phyloP scores from a whole-genome alignment of 768 basidiomycete species.

The Paxillus rubicundulus region DNA sequence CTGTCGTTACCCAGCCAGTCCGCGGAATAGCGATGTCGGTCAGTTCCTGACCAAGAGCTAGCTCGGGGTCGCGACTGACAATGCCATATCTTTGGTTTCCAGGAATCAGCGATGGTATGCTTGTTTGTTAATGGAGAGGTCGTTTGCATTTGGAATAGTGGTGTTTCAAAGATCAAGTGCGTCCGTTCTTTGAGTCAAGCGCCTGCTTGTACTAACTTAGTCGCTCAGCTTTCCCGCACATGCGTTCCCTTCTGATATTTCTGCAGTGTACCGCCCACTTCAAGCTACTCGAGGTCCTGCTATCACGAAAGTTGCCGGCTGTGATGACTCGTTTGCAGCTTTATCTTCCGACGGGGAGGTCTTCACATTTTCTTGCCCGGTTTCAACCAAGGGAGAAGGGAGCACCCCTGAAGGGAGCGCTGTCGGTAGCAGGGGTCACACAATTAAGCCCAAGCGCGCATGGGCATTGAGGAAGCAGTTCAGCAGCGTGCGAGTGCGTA shows the following conservation, averaged over 20 bases:
- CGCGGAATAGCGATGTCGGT: conserved; percentile 74
- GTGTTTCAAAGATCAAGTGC: conserved; percentile 71
- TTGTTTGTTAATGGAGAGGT: conserved; percentile 81
- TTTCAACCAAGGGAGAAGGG: conserved; percentile 31
- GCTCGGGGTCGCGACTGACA: not conserved
- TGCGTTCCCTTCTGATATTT: conserved; percentile 71
- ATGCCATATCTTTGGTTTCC: not conserved
- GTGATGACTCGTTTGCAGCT: conserved; percentile 79
- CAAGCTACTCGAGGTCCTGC: conserved; percentile 66
- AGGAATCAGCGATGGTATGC: conserved; percentile 84
- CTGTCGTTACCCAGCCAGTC: conserved; percentile 70
- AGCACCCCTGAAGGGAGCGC: conserved; percentile 3
- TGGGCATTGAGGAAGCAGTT: conserved; percentile 89
- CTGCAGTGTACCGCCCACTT: conserved; percentile 72
- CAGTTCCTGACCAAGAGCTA: conserved; percentile 24
- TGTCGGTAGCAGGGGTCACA: conserved; percentile 31
- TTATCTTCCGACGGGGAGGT: conserved; percentile 87
- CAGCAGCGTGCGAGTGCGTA: conserved; percentile 70
- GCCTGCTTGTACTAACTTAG: not conserved
- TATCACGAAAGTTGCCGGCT: conserved; percentile 76
- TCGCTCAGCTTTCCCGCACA: conserved; percentile 66
- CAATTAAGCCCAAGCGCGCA: conserved; percentile 79
- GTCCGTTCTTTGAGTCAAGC: conserved; percentile 13
- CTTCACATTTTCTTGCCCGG: conserved; percentile 67
- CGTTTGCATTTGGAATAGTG: conserved; percentile 76